phyloP scores from a whole-genome alignment of 2,329 filamentous ascomycete species.

The Fusarium chaquense region DNA sequence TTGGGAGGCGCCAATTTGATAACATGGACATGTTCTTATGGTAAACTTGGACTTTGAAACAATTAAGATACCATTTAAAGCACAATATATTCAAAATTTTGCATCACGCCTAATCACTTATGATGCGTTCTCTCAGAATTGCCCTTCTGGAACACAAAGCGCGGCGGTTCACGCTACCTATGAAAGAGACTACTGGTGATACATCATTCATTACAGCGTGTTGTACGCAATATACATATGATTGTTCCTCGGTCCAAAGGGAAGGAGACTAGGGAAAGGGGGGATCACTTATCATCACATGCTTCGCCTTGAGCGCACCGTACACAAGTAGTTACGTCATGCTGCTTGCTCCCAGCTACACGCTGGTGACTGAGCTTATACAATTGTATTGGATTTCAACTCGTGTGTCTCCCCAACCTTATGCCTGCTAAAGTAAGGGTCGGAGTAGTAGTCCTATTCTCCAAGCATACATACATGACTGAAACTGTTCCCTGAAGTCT shows the following conservation, averaged over 20 bases:
- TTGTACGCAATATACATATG: not conserved
- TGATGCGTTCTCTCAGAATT: too few species aligned
- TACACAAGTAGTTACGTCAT: not conserved
- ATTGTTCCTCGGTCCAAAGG: not conserved
- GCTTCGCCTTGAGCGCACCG: not conserved
- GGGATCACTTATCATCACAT: too few species aligned
- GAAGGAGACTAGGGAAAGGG: not conserved
- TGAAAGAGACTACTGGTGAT: not conserved
- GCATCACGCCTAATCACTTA: not conserved
- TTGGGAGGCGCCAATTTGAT: slow-evolving; percentile 19
- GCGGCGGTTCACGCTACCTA: too few species aligned
- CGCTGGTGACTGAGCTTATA: slow-evolving; percentile 10
- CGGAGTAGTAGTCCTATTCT: slow-evolving; percentile 4
- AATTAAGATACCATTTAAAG: slow-evolving; percentile 28
- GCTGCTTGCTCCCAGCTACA: not conserved
- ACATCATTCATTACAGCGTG: too few species aligned
- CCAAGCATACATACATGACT: slow-evolving; percentile 18
- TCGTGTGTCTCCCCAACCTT: slow-evolving; percentile 18
- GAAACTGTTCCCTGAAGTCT: slow-evolving; percentile 40
- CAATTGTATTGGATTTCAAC: slow-evolving; percentile 35
- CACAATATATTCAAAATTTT: not conserved
- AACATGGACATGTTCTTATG: not conserved
- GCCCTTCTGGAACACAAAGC: not conserved
- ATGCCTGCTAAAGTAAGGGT: slow-evolving; percentile 20
- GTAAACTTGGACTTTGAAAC: slow-evolving; percentile 9